These are phyloP conservation scores for Coemansia sp. DNA, from an alignment of 192 early-diverging fungal species.

Conservation along the genomic window DNA sequence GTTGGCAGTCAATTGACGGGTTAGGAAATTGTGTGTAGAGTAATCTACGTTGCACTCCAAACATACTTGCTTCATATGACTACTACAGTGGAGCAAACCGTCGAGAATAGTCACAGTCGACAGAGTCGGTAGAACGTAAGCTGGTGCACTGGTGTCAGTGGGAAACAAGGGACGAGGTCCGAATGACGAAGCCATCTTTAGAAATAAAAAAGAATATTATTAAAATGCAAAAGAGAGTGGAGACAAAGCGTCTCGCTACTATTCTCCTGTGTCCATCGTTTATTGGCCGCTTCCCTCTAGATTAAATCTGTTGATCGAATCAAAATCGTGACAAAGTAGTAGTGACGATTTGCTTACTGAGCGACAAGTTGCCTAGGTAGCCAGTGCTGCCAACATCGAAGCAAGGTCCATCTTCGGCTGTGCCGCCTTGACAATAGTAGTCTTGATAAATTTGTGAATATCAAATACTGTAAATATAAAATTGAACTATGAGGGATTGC, in stretches of 20 bases:
- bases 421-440: no score
- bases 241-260: neutral
- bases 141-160: conserved; percentile 16
- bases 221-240: neutral
- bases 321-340: no score
- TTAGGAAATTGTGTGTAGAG: conserved; percentile 65
- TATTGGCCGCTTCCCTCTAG: neutral
- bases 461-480: no score
- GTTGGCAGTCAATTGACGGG: conserved; percentile 63
- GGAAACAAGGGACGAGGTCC: conserved; percentile 53
- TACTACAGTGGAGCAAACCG: conserved; percentile 65
- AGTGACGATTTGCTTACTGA: no score
- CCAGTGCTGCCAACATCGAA: no score
- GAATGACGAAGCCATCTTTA: conserved; percentile 20
- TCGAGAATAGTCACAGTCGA: conserved; percentile 25
- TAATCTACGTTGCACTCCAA: conserved; percentile 65
- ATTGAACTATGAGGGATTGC: no score
- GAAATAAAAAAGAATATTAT: neutral
- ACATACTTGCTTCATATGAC: conserved; percentile 67
- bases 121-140: conserved; percentile 15
- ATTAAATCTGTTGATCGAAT: neutral
- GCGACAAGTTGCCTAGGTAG: no score
- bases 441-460: no score
- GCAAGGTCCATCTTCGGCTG: no score
- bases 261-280: neutral